Evolutionary conservation across 2,329 filamentous ascomycete genomes (phyloP).

Genomic region (Colletotrichum tanaceti): DNA sequence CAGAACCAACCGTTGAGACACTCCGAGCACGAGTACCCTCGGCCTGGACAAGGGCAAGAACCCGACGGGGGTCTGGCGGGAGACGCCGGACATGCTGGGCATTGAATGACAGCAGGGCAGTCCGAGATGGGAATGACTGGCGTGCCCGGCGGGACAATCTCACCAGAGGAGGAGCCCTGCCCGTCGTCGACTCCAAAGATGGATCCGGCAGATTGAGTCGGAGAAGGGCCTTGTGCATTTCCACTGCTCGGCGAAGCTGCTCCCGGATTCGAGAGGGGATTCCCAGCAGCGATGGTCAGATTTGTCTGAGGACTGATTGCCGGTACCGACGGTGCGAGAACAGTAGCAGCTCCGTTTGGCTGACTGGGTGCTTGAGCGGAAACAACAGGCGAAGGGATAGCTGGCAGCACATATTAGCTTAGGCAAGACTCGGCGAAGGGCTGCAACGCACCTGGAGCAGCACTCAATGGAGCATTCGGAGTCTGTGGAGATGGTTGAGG

Average conservation of each 20-base stretch:
- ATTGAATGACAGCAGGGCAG: conserved; percentile 36
- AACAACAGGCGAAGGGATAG: background rate
- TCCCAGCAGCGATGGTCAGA: background rate
- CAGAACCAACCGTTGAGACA: conserved; percentile 50
- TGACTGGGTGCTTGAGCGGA: background rate
- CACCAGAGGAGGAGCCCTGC: background rate
- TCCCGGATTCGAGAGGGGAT: background rate
- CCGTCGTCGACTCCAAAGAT: conserved; percentile 11
- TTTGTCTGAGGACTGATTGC: background rate
- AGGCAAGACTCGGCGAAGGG: background rate
- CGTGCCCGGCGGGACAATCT: conserved; percentile 6
- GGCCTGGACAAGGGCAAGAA: conserved; percentile 43
- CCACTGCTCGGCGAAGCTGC: background rate
- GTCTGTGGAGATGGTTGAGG: background rate
- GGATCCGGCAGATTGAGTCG: conserved; percentile 9
- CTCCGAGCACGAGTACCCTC: conserved; percentile 46
- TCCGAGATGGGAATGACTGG: conserved; percentile 35
- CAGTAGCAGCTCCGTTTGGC: background rate
- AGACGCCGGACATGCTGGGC: conserved; percentile 41
- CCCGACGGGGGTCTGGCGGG: conserved; percentile 15
- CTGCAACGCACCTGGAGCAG: conserved; percentile 5
- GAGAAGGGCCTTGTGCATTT: background rate
- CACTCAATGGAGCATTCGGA: background rate
- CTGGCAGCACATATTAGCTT: conserved; percentile 11
- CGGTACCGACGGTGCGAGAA: background rate